Evolutionary conservation across 768 basidiomycete species (phyloP).

Genomic region (Cystobasidium onofrii): DNA sequence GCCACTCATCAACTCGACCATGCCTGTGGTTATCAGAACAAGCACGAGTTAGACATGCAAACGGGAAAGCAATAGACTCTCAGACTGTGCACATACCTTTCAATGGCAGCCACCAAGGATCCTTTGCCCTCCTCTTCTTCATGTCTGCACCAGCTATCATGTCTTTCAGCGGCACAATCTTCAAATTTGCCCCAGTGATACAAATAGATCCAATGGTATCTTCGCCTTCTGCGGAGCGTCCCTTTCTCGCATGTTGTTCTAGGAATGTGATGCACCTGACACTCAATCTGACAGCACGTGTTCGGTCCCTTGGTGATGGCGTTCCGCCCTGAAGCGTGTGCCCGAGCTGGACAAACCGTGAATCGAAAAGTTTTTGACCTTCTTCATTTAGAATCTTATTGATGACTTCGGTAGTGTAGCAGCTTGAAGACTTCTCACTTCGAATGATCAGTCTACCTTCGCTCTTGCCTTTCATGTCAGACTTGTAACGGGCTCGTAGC

Average conservation of each 20-base stretch:
- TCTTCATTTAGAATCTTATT: constrained; percentile 93
- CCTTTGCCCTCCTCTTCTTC: constrained; percentile 59
- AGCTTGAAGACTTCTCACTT: constrained; percentile 75
- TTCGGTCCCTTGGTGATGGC: constrained; percentile 88
- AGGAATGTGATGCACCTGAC: constrained; percentile 91
- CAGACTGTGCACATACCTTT: constrained; percentile 9
- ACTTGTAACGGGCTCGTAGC: constrained; percentile 70
- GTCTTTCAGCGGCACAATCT: constrained; percentile 74
- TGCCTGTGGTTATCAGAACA: neutral
- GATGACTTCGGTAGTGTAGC: constrained; percentile 85
- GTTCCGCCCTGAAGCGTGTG: constrained; percentile 95
- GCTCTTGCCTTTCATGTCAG: constrained; percentile 78
- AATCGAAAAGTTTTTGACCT: constrained; percentile 82
- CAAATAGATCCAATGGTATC: constrained; percentile 71
- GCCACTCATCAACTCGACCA: constrained; percentile 31
- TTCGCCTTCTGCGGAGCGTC: neutral
- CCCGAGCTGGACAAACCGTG: constrained; percentile 88
- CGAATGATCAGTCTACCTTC: constrained; percentile 89
- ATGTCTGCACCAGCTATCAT: constrained; percentile 83
- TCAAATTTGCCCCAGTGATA: constrained; percentile 69
- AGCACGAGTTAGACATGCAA: constrained; percentile 12
- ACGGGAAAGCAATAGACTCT: neutral
- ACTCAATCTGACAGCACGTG: constrained; percentile 78
- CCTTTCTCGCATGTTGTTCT: constrained; percentile 52
- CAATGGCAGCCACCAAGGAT: constrained; percentile 41